A percentile compares a stretch with the other conserved stretches of the same genome.
phyloP scores from a whole-genome alignment of 1,139 yeast species.

The Kodamaea sp. region DNA sequence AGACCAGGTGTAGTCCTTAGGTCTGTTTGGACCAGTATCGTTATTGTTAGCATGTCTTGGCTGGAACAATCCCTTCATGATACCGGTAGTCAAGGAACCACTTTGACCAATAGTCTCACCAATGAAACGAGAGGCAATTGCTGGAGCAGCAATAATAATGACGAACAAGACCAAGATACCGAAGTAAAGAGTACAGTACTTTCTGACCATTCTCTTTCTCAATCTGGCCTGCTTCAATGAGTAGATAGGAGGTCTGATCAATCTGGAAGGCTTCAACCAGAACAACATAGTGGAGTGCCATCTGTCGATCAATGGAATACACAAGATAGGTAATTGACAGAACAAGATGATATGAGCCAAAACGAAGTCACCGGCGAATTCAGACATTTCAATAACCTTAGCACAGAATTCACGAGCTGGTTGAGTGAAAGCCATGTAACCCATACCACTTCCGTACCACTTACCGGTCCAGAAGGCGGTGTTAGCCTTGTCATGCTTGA shows the following conservation, averaged over 20 bases:
- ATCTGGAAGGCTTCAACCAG: conserved; percentile 98
- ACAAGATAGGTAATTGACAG: conserved; percentile 84
- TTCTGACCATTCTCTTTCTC: conserved; percentile 98
- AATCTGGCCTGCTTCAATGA: conserved; percentile 95
- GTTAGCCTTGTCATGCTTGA: conserved; percentile 94
- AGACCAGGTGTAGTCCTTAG: conserved; percentile 50
- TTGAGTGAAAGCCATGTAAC: conserved; percentile 95
- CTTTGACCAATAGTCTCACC: conserved; percentile 31
- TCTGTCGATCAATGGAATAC: conserved; percentile 88
- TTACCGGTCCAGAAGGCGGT: conserved; percentile 99
- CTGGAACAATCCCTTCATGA: conserved; percentile 78
- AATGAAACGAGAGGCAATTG: conserved; percentile 58
- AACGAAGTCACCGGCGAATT: conserved; percentile 95
- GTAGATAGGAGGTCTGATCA: conserved; percentile 98
- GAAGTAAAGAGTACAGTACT: conserved; percentile 85
- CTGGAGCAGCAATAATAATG: conserved; percentile 88
- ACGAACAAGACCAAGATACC: conserved; percentile 67
- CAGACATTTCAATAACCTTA: conserved; percentile 89
- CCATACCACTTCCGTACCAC: conserved; percentile 95
- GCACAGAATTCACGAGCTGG: conserved; percentile 96
- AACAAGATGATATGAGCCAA: conserved; percentile 88
- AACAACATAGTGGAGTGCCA: conserved; percentile 98
- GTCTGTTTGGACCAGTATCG: conserved; percentile 70
- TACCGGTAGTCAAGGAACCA: conserved; percentile 32
- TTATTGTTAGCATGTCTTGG: conserved; percentile 81